Conservation (phyloP, 2,329 filamentous ascomycete genomes). For the Fusarium circinatum region DNA sequence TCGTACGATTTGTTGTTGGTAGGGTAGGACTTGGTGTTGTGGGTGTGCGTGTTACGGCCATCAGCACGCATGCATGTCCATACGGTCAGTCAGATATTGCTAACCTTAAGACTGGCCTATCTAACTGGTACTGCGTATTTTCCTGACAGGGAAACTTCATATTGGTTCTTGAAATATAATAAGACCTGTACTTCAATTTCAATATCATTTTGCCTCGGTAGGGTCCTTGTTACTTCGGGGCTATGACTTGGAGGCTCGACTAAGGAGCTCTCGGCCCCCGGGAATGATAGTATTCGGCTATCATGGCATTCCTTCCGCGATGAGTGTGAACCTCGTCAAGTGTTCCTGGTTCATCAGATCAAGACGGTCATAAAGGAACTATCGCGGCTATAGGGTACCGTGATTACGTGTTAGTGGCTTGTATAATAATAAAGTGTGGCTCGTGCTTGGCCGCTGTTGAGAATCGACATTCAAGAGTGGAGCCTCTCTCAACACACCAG, state of each 20-base stretch:
- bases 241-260: not conserved
- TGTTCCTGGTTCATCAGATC: not conserved
- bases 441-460: not conserved
- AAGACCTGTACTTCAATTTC: not conserved
- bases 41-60: not conserved
- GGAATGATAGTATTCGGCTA: not conserved
- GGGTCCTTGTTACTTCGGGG: not conserved
- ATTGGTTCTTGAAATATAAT: not conserved
- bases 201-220: not conserved
- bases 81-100: no score
- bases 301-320: not conserved
- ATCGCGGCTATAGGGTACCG: constrained; percentile 14
- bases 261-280: not conserved
- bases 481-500: not conserved
- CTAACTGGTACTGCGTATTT: not conserved
- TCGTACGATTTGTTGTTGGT: not conserved
- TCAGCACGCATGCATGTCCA: not conserved
- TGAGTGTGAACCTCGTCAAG: no score
- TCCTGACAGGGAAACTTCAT: not conserved
- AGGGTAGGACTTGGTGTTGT: not conserved
- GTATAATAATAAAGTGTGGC: not conserved
- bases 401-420: not conserved
- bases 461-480: constrained; percentile 3
- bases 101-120: not conserved
- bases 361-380: not conserved